phyloP scores from a whole-genome alignment of 148 eudicot genomes.

The Spergularia marina region DNA sequence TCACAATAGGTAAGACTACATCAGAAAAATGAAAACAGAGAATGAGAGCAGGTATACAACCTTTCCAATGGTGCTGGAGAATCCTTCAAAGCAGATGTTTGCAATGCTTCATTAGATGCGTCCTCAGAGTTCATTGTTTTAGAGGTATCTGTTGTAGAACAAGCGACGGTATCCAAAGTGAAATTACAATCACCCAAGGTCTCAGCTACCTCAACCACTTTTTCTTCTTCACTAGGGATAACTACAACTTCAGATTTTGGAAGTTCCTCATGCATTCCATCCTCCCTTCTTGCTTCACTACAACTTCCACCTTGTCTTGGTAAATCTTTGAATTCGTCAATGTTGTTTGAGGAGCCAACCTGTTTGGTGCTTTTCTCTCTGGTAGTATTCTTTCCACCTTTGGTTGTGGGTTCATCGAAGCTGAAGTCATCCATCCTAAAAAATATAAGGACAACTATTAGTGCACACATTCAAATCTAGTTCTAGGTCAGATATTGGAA shows the following conservation, averaged over 20 bases:
- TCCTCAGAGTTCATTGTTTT: slow-evolving; percentile 20
- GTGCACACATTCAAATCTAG: slow-evolving; percentile 1
- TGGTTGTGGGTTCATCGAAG: slow-evolving; percentile 42
- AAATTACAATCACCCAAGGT: slow-evolving; percentile 13
- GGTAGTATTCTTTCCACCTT: slow-evolving; percentile 35
- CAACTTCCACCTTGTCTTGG: slow-evolving; percentile 21
- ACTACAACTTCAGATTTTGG: slow-evolving; percentile 25
- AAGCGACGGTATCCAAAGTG: slow-evolving; percentile 19
- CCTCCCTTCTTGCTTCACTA: slow-evolving; percentile 25
- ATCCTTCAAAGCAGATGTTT: slow-evolving; percentile 25
- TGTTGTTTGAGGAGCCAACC: slow-evolving; percentile 22
- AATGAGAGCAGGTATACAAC: slow-evolving; percentile 23
- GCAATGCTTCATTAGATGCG: slow-evolving; percentile 17
- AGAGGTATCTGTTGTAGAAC: slow-evolving; percentile 23
- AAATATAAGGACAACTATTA: slow-evolving; percentile 19
- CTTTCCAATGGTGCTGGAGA: slow-evolving; percentile 30
- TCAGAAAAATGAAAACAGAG: slow-evolving; percentile 1
- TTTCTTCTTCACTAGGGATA: slow-evolving; percentile 24
- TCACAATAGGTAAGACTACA: not conserved
- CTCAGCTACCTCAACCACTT: slow-evolving; percentile 25
- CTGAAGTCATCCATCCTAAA: slow-evolving; percentile 56
- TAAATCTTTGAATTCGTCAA: slow-evolving; percentile 33
- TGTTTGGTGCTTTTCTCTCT: slow-evolving; percentile 34
- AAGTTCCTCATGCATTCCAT: slow-evolving; percentile 24
- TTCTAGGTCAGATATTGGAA: not conserved